A percentile compares a stretch with the other conserved stretches of the same genome.
phyloP scores from a whole-genome alignment of 352 stramenopile genomes.

The Phytophthora agathidicida region DNA sequence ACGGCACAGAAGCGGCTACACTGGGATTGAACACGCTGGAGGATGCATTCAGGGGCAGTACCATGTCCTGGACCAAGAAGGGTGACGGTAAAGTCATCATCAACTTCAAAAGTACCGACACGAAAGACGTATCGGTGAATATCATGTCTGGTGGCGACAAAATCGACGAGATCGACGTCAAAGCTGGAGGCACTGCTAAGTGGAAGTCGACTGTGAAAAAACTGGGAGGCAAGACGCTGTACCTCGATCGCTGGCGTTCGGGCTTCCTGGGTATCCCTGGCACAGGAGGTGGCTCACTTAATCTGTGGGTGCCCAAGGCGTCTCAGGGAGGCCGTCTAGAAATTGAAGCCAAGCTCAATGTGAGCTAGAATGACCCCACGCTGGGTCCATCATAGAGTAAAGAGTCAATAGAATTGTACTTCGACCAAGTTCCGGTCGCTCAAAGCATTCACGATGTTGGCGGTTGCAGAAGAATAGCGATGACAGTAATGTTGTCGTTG shows the following conservation, averaged over 20 bases:
- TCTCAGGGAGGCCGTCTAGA: conserved; percentile 46
- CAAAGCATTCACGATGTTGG: not conserved
- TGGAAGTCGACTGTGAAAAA: conserved; percentile 28
- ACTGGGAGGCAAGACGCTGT: conserved; percentile 38
- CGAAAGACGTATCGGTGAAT: conserved; percentile 30
- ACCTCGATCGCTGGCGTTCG: conserved; percentile 31
- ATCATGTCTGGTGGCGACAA: conserved; percentile 37
- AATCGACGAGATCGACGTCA: conserved; percentile 24
- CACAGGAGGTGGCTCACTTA: conserved; percentile 49
- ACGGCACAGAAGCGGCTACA: conserved; percentile 43
- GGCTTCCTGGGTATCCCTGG: conserved; percentile 30
- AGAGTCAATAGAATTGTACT: conserved; percentile 4
- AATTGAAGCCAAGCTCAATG: conserved; percentile 54
- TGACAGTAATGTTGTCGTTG: conserved; percentile 85
- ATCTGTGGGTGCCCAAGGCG: conserved; percentile 55
- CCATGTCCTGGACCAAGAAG: conserved; percentile 26
- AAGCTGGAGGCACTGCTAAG: conserved; percentile 10
- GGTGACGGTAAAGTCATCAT: conserved; percentile 30
- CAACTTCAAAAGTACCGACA: conserved; percentile 30
- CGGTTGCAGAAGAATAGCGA: conserved; percentile 36
- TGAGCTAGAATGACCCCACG: conserved; percentile 35
- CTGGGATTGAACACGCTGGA: conserved; percentile 38
- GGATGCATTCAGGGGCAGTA: conserved; percentile 26
- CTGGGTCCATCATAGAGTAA: not conserved
- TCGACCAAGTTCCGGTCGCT: not conserved